phyloP scores from a whole-genome alignment of 305 asterid species.

The Ajuga reptans region DNA sequence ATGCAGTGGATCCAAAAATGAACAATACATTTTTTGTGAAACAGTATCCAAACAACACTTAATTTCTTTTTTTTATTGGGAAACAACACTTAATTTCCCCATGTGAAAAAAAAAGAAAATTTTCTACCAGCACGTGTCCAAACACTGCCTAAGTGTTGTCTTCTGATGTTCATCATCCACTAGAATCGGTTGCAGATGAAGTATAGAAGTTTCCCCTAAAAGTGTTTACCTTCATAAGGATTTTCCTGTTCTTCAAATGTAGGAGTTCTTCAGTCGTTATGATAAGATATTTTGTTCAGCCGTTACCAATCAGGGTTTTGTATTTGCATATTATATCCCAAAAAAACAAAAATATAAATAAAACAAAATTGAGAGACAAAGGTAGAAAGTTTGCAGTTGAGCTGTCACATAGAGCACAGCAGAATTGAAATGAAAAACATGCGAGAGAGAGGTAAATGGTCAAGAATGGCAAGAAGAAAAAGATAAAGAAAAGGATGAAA shows the following conservation, averaged over 20 bases:
- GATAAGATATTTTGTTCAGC: no score
- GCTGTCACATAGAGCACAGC: background rate
- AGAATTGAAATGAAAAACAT: conserved; percentile 2
- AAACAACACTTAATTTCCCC: no score
- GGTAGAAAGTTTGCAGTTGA: background rate
- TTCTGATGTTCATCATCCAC: background rate
- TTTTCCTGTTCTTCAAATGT: background rate
- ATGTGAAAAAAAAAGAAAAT: background rate
- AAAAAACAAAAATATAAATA: no score
- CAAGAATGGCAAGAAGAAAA: background rate
- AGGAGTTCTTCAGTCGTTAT: background rate
- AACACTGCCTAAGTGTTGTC: background rate
- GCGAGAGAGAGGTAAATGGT: background rate
- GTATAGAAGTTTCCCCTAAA: background rate
- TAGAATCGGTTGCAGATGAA: background rate
- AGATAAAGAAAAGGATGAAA: background rate
- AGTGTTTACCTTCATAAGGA: background rate
- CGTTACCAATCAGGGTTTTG: background rate
- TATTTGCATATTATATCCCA: no score
- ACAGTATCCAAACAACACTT: background rate
- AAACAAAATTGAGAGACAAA: no score
- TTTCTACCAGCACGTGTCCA: background rate
- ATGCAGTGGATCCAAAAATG: background rate
- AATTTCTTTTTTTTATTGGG: no score
- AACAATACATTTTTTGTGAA: background rate